A percentile compares a stretch with the other conserved stretches of the same genome.
Evolutionary conservation across 805 yeast genomes (phyloP).

Genomic region (Starmerella geochares): DNA sequence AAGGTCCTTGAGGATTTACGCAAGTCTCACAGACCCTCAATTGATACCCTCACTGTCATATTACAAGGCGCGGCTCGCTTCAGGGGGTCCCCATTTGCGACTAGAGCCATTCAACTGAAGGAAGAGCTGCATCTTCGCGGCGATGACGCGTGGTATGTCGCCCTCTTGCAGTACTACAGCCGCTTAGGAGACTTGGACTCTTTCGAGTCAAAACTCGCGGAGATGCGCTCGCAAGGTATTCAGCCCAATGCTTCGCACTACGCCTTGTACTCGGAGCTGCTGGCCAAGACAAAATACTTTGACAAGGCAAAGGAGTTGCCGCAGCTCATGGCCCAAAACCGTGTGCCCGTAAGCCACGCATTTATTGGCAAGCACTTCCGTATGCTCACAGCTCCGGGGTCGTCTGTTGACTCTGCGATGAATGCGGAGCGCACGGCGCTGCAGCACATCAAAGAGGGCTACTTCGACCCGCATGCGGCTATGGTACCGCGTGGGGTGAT

Average conservation of each 20-base stretch:
- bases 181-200: conserved; percentile 30
- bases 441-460: conserved; percentile 19
- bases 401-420: conserved; percentile 4
- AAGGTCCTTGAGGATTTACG: conserved; percentile 28
- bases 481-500: conserved; percentile 27
- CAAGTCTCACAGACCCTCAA: conserved; percentile 12
- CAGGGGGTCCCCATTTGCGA: neutral
- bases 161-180: conserved; percentile 13
- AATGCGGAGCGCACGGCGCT: conserved; percentile 14
- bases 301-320: conserved; percentile 17
- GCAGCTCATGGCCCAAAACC: conserved; percentile 17
- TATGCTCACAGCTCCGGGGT: conserved; percentile 16
- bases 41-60: conserved; percentile 26
- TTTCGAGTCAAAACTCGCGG: conserved; percentile 32
- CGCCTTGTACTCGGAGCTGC: conserved; percentile 24
- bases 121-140: conserved; percentile 24
- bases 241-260: conserved; percentile 24
- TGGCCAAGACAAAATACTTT: conserved; percentile 12
- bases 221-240: conserved; percentile 20
- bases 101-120: neutral
- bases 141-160: conserved; percentile 28
- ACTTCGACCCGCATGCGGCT: conserved; percentile 25
- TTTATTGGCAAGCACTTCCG: conserved; percentile 26
- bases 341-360: conserved; percentile 21
- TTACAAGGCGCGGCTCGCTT: conserved; percentile 23